These are phyloP conservation scores for Saturnispora bothae DNA, from an alignment of 805 yeast genomes.

Conservation along the genomic window DNA sequence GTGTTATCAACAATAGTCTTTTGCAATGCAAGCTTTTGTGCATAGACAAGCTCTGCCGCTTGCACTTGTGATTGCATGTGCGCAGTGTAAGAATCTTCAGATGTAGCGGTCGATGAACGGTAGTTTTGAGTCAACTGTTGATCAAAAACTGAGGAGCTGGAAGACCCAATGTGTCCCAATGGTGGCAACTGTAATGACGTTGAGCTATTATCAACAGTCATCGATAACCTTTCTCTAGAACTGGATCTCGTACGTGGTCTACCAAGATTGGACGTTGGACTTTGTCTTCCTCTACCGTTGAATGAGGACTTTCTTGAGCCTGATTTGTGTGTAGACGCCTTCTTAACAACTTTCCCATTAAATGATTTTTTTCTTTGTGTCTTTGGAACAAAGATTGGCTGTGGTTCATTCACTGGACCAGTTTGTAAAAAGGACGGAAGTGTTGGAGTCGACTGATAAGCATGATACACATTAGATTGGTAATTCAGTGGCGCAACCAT, in stretches of 20 bases:
- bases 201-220: slow-evolving; percentile 2
- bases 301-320: background rate
- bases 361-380: no score
- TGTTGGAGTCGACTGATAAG: background rate
- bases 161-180: no score
- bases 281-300: background rate
- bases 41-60: no score
- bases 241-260: slow-evolving; percentile 8
- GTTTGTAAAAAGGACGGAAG: background rate
- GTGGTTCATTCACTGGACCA: background rate
- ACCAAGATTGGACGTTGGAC: background rate
- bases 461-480: no score
- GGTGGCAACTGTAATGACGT: background rate
- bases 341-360: no score
- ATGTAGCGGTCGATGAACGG: no score
- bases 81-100: no score
- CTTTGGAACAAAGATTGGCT: no score
- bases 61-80: no score
- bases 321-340: no score
- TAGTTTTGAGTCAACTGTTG: background rate
- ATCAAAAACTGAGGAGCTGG: no score
- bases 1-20: background rate
- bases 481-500: background rate
- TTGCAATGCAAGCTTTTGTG: no score
- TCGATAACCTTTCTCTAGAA: background rate